Evolutionary conservation across 331 rosid species (phyloP).

Genomic region (Quercus lobata): DNA sequence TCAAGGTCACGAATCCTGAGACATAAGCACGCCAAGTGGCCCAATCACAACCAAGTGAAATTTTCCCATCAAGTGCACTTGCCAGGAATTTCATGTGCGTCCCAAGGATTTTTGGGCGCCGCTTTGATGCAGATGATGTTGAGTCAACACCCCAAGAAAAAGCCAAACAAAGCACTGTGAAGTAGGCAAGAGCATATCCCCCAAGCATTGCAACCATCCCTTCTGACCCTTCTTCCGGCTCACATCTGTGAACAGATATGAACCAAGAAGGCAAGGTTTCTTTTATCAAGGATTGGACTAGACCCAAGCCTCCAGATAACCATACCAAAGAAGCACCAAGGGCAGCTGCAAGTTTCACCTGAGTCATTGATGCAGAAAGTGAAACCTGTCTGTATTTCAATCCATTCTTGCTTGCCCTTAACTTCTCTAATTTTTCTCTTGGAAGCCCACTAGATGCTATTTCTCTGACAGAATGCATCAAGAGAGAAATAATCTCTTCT

Average conservation of each 20-base stretch:
- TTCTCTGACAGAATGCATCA: conserved; percentile 47
- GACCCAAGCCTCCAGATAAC: conserved; percentile 44
- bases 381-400: conserved; percentile 42
- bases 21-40: conserved; percentile 62
- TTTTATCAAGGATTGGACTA: conserved; percentile 49
- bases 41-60: conserved; percentile 54
- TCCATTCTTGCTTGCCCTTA: conserved; percentile 16
- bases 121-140: conserved; percentile 46
- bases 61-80: conserved; percentile 54
- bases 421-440: conserved; percentile 25
- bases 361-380: conserved; percentile 42
- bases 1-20: conserved; percentile 42
- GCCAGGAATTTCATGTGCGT: conserved; percentile 55
- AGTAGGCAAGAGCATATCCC: conserved; percentile 58
- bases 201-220: conserved; percentile 54
- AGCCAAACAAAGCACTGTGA: conserved; percentile 45
- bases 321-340: conserved; percentile 56
- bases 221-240: conserved; percentile 37
- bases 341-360: conserved; percentile 51
- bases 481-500: conserved; percentile 41
- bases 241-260: conserved; percentile 42
- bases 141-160: conserved; percentile 59
- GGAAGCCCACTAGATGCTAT: conserved; percentile 27
- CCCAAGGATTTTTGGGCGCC: conserved; percentile 50
- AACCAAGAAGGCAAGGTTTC: conserved; percentile 66